These are phyloP conservation scores for Arthroderma uncinatum DNA, from an alignment of 2,329 filamentous ascomycete genomes.

Conservation along the genomic window DNA sequence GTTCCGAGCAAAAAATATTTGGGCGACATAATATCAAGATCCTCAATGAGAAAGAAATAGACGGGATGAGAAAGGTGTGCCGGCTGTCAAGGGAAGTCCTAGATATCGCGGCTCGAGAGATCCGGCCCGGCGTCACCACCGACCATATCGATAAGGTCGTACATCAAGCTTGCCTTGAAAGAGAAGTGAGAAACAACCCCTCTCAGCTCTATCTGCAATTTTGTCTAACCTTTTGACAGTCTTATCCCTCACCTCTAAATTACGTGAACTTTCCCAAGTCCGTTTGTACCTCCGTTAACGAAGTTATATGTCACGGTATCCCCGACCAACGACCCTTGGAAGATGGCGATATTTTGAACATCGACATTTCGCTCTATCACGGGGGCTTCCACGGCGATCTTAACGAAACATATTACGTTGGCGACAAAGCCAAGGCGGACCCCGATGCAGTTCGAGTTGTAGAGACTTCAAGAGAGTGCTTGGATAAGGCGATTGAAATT, in stretches of 20 bases:
- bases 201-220: conserved; percentile 11
- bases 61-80: conserved; percentile 89
- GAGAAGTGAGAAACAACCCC: conserved; percentile 54
- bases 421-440: conserved; percentile 71
- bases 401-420: conserved; percentile 98
- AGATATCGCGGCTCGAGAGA: conserved; percentile 74
- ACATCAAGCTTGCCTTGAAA: conserved; percentile 86
- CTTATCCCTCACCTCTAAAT: conserved; percentile 88
- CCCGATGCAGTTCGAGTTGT: conserved; percentile 82
- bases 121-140: conserved; percentile 85
- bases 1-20: conserved; percentile 52
- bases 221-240: conserved; percentile 41
- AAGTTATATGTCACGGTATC: conserved; percentile 97
- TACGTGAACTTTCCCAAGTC: conserved; percentile 97
- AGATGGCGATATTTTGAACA: conserved; percentile 94
- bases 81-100: conserved; percentile 77
- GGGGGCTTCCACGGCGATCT: conserved; percentile 91
- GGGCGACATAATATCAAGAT: conserved; percentile 73
- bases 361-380: conserved; percentile 90
- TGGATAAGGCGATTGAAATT: conserved; percentile 80
- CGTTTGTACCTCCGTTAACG: conserved; percentile 90
- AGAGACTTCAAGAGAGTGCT: conserved; percentile 76
- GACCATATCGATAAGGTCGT: conserved; percentile 92
- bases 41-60: conserved; percentile 66
- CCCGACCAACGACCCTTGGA: conserved; percentile 77